Evolutionary conservation across 352 stramenopile genomes (phyloP), one percentile per base, ranked within the genome.

Genomic region (Globisporangium abappressorium): DNA sequence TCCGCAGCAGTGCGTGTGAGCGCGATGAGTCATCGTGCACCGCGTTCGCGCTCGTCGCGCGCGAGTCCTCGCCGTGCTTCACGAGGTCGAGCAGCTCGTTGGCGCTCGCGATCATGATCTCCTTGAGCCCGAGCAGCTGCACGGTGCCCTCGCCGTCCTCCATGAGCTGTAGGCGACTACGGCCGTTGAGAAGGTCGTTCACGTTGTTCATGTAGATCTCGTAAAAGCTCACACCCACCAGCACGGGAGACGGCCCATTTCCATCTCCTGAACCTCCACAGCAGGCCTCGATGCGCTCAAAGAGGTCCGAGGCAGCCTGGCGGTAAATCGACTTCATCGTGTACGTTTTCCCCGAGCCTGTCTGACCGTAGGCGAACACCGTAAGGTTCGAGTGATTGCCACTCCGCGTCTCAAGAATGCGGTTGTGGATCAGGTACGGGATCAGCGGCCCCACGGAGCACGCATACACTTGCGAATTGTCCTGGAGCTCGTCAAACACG

Each of bases 201-300:
- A 98, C 82, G 62, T 95, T 94, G 74, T 97, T 97, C 59, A 97
- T 96, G 76, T 99, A 99, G 64, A 99, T 98, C 80, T 99, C 97
- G 81, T 98, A 99, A 47, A 98, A 97, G 41, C 90, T 97, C 43
- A 97, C 89, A 38, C 85, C 79, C 5, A 98, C 89, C 9, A 62
- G 72, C 47, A 98, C 79, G 26, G 53, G 53, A 18, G 53, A 58
- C 7, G 53, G 26, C 76, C 14, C 36, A 38, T 30, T 46, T 3
- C 14, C 38, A 20, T 41, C 26, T 2, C 15, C 15, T 41, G 15
- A n/a, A 1, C 51, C 14, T 9, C 14, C 26, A 58, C 53, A 58
- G 15, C 53, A 58, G 18, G 70, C 66, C 14, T 75, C 59, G 28
- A 90, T 70, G 9, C 78, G 74, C 4, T 70, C 70, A 57, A 94